Conservation (phyloP, 371 early-diverging fungal species). For the Capniomyces stellatus region DNA sequence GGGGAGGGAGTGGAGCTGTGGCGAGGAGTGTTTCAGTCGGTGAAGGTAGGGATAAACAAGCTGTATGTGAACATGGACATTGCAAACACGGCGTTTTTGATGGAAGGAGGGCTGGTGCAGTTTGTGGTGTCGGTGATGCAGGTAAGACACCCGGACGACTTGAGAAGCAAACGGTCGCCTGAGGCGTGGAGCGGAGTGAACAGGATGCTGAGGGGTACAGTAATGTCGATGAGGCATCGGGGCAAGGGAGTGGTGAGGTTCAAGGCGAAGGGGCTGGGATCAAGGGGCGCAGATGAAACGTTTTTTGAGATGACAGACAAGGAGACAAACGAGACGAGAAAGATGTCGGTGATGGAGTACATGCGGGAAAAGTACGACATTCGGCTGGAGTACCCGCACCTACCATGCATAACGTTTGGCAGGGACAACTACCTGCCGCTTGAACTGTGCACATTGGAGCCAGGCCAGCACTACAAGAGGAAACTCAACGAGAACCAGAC, state of each 20-base stretch:
- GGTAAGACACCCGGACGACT: slow-evolving; percentile 33
- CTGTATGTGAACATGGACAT: slow-evolving; percentile 71
- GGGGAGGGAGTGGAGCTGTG: slow-evolving; percentile 72
- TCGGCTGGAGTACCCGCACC: slow-evolving; percentile 44
- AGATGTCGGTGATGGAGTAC: slow-evolving; percentile 50
- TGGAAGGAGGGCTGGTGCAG: slow-evolving; percentile 42
- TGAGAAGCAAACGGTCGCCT: slow-evolving; percentile 37
- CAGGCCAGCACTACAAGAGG: slow-evolving; percentile 55
- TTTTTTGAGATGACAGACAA: not conserved
- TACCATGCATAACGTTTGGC: slow-evolving; percentile 66
- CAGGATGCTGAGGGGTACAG: slow-evolving; percentile 43
- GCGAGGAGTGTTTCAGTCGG: slow-evolving; percentile 78
- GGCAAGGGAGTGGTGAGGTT: slow-evolving; percentile 26
- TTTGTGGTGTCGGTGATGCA: slow-evolving; percentile 41
- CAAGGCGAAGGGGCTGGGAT: not conserved
- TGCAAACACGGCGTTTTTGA: slow-evolving; percentile 65
- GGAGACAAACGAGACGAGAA: slow-evolving; percentile 9
- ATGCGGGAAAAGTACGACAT: slow-evolving; percentile 45
- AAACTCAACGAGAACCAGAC: slow-evolving; percentile 72
- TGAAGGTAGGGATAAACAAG: slow-evolving; percentile 46
- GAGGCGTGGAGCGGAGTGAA: slow-evolving; percentile 42
- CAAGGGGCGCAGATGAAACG: not conserved
- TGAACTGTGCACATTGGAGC: slow-evolving; percentile 66
- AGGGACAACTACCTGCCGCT: slow-evolving; percentile 47
- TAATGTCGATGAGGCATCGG: slow-evolving; percentile 43